Evolutionary conservation across 2,329 filamentous ascomycete genomes (phyloP), one percentile per base, ranked within the genome.

Genomic region (Emergomyces orientalis): DNA sequence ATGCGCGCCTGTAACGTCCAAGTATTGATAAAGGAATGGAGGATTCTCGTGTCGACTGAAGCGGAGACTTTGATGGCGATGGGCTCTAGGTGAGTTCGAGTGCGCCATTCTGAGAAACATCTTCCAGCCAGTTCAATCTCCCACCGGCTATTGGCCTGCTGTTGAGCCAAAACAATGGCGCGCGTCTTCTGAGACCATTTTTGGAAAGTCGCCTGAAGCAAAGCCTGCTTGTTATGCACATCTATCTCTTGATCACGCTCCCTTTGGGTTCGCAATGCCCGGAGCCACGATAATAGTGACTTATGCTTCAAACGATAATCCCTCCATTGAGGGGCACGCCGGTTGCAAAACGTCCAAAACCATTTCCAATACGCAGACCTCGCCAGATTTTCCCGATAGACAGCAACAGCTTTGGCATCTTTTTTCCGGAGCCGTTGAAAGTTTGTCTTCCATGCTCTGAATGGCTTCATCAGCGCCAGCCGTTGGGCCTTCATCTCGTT

Each of bases 401-500:
- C 51, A n/a, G 67, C 63, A 52, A 71, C 63, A 19, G 76, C 77
- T 60, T 71, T 67, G 1, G 71, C 66, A 30, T 78, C 70, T 34
- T 76, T 69, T 5, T 71, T 70, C 3, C 70, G 73, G 6, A 78
- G 66, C 52, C 71, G 69, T 7, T 72, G 71, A 2, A 77, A 70
- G 34, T 76, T 79, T 54, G 74, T 73, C 51, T 77, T 79, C 80
- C 84, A 88, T n/a, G 75, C 68, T 6, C 71, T 70, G 58, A 87
- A 77, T 60, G 84, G 86, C 63, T 81, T 84, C 56, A 75, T 78
- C 8, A 84, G 67, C 22, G 81, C 76, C 63, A 86, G 80, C 41
- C 81, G 74, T 52, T 80, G 77, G 13, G 78, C 75, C 67, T 81
- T 81, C 51, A 80, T 69, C 62, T 85, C 81, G 66, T 88, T 86